These are phyloP conservation scores for Lippia alba DNA, from an alignment of 305 asterid species.

Conservation along the genomic window DNA sequence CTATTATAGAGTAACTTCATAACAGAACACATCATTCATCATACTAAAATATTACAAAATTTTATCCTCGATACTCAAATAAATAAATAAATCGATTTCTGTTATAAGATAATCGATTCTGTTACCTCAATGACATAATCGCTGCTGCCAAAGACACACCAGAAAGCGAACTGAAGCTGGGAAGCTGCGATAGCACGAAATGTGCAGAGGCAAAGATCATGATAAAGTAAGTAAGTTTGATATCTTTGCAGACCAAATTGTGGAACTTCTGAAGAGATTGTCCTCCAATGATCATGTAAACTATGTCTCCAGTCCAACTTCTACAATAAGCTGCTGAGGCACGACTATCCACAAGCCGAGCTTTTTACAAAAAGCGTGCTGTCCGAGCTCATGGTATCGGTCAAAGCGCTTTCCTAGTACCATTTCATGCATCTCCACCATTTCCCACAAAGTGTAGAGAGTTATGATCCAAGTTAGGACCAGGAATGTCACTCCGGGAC, in stretches of 20 bases:
- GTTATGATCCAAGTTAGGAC: constrained; percentile 41
- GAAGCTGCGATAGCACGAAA: constrained; percentile 51
- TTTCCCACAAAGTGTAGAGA: constrained; percentile 33
- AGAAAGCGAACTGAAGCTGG: constrained; percentile 48
- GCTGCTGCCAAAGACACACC: constrained; percentile 57
- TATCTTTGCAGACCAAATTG: constrained; percentile 33
- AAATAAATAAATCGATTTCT: no score
- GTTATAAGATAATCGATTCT: no score
- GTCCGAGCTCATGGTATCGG: constrained; percentile 38
- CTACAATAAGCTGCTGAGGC: constrained; percentile 37
- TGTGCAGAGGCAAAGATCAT: constrained; percentile 52
- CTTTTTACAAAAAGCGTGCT: constrained; percentile 35
- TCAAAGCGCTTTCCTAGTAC: constrained; percentile 28
- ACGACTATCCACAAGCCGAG: constrained; percentile 39
- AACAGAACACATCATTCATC: background rate
- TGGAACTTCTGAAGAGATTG: constrained; percentile 39
- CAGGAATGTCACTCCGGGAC: constrained; percentile 54
- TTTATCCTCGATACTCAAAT: no score
- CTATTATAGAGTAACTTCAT: constrained; percentile 43
- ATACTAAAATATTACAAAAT: no score
- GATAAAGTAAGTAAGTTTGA: constrained; percentile 48
- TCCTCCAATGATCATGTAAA: constrained; percentile 41
- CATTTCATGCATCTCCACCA: constrained; percentile 31
- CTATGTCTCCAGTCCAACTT: constrained; percentile 39
- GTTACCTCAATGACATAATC: constrained; percentile 50